phyloP scores from a whole-genome alignment of 1,284 basidiomycete genomes.

The Fomitopsis palustris region DNA sequence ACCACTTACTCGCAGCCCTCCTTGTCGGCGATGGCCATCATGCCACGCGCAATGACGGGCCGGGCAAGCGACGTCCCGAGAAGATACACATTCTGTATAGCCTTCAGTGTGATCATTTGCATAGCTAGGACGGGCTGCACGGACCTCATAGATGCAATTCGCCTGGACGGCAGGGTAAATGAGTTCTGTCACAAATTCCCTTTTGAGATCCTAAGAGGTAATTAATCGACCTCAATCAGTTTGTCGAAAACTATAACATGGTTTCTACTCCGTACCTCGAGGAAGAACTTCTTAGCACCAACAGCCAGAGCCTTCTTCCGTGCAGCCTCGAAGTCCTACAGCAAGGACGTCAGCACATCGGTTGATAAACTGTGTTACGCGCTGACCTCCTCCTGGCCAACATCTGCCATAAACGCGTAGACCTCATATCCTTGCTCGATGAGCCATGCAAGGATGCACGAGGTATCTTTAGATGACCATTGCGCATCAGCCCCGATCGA shows the following conservation, averaged over 20 bases:
- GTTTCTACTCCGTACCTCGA: constrained; percentile 55
- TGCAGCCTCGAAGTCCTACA: constrained; percentile 91
- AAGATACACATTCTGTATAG: constrained; percentile 85
- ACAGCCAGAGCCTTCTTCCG: constrained; percentile 88
- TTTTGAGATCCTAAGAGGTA: constrained; percentile 75
- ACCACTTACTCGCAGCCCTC: constrained; percentile 87
- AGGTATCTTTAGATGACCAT: constrained; percentile 66
- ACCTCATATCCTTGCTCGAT: constrained; percentile 99
- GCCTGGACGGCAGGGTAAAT: constrained; percentile 98
- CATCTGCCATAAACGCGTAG: constrained; percentile 98
- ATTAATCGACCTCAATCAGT: not conserved
- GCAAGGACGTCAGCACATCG: constrained; percentile 1
- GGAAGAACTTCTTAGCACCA: constrained; percentile 94
- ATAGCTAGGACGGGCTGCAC: constrained; percentile 6
- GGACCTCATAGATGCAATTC: constrained; percentile 97
- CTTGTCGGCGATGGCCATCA: constrained; percentile 91
- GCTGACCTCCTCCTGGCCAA: constrained; percentile 92
- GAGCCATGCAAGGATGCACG: constrained; percentile 95
- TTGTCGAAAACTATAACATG: too few relatives aligned
- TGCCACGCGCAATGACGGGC: constrained; percentile 97
- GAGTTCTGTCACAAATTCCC: constrained; percentile 94
- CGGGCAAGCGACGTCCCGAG: constrained; percentile 97
- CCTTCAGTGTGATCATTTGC: not conserved
- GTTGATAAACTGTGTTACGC: not conserved
- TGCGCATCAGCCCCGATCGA: not conserved